A percentile compares a stretch with the other conserved stretches of the same genome.
These are phyloP conservation scores for Chamaecyparis obtusa DNA, from an alignment of 75 land plant genomes.

Conservation along the genomic window DNA sequence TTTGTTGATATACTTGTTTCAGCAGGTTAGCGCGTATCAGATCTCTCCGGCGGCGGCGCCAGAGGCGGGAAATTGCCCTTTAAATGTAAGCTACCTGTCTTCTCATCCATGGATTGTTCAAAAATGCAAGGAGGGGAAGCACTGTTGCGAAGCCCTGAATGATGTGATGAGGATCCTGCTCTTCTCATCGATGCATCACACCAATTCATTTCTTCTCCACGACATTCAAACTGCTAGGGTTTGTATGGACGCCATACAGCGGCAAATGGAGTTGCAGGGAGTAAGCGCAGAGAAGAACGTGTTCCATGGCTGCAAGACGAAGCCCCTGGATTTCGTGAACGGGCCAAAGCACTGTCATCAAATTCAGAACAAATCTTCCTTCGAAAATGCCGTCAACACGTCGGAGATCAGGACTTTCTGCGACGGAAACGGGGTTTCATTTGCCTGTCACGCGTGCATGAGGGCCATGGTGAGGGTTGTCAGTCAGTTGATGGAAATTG, in stretches of 20 bases:
- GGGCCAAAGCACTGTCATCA: background rate
- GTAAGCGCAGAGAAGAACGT: background rate
- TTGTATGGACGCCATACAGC: background rate
- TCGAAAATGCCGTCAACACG: background rate
- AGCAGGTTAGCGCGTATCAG: background rate
- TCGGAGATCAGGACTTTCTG: background rate
- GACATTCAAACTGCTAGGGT: background rate
- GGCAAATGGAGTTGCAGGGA: background rate
- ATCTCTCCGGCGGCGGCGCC: background rate
- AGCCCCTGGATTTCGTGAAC: background rate
- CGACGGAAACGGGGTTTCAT: background rate
- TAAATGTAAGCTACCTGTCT: background rate
- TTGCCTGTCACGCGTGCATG: background rate
- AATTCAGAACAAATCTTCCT: background rate
- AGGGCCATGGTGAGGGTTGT: background rate
- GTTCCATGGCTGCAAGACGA: background rate
- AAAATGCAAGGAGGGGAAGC: background rate
- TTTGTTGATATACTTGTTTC: background rate
- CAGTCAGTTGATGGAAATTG: background rate
- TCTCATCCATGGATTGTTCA: background rate
- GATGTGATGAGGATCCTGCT: background rate
- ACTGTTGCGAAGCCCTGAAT: background rate
- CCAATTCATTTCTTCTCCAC: background rate
- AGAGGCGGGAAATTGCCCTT: background rate
- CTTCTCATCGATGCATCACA: constrained; percentile 6